Percentiles rank a stretch among this genome's conserved stretches.
These are phyloP conservation scores for Boletus tomentosulus DNA, from an alignment of 768 basidiomycete genomes.

Conservation along the genomic window DNA sequence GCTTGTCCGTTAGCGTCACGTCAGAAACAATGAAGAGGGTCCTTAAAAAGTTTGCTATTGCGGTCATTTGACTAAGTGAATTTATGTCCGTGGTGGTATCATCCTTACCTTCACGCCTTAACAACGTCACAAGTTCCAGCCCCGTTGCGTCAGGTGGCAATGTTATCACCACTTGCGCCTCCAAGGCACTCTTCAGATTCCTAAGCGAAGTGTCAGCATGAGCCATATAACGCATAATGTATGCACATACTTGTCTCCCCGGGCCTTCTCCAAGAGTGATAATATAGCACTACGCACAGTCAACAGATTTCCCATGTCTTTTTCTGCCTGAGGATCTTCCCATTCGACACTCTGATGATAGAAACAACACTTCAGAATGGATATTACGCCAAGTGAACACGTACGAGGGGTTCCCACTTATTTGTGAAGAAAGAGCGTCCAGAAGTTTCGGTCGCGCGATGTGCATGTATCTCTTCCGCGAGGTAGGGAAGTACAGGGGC, in stretches of 20 bases:
- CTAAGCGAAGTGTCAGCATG: conserved; percentile 35
- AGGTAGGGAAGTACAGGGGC: conserved; percentile 89
- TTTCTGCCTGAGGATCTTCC: conserved; percentile 52
- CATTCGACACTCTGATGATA: conserved; percentile 50
- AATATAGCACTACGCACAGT: conserved; percentile 58
- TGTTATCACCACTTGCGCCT: conserved; percentile 68
- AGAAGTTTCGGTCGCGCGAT: conserved; percentile 12
- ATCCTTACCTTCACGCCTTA: conserved; percentile 41
- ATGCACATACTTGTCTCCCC: conserved; percentile 61
- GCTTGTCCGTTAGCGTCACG: conserved; percentile 48
- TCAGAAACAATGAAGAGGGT: conserved; percentile 82
- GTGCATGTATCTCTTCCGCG: conserved; percentile 76
- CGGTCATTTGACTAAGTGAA: background rate
- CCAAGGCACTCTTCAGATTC: conserved; percentile 68
- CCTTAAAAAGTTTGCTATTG: conserved; percentile 56
- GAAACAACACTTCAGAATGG: background rate
- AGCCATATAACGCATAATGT: background rate
- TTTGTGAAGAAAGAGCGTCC: conserved; percentile 62
- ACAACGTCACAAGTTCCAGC: conserved; percentile 33
- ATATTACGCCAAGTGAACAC: conserved; percentile 16
- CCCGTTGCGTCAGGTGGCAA: conserved; percentile 37
- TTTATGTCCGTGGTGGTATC: background rate
- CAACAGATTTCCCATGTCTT: conserved; percentile 63
- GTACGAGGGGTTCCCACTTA: conserved; percentile 67
- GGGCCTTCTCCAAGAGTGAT: conserved; percentile 69